phyloP scores from a whole-genome alignment of 2,329 filamentous ascomycete genomes.

The Aspergillus quadricinctus region DNA sequence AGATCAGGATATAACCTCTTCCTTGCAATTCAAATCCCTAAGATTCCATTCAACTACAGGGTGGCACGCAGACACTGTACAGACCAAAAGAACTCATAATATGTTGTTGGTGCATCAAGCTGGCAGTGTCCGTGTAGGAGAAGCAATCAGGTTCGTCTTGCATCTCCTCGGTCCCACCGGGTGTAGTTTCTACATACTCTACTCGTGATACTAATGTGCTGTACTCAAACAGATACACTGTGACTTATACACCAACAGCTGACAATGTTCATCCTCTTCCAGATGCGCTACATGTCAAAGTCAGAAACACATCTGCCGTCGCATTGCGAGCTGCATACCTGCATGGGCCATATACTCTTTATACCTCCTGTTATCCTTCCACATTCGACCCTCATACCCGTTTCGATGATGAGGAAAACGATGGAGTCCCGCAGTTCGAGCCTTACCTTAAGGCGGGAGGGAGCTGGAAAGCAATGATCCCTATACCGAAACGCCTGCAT shows the following conservation, averaged over 20 bases:
- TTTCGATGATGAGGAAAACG: conserved; percentile 62
- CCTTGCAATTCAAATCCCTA: conserved; percentile 13
- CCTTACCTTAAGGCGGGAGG: conserved; percentile 94
- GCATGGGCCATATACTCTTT: conserved; percentile 89
- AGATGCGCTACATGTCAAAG: conserved; percentile 71
- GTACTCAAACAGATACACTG: conserved; percentile 55
- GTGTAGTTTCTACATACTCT: not conserved
- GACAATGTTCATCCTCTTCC: conserved; percentile 90
- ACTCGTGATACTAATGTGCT: not conserved
- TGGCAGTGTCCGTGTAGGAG: conserved; percentile 88
- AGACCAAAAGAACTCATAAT: conserved; percentile 21
- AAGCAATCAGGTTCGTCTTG: conserved; percentile 73
- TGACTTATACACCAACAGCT: conserved; percentile 84
- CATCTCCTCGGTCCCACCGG: not conserved
- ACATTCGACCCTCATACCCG: conserved; percentile 79
- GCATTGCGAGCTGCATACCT: conserved; percentile 92
- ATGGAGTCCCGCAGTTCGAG: conserved; percentile 86
- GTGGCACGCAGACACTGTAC: conserved; percentile 26
- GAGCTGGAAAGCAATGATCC: conserved; percentile 73
- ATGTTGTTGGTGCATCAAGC: conserved; percentile 93
- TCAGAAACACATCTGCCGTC: conserved; percentile 88
- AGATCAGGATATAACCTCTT: conserved; percentile 21
- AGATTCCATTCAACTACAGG: conserved; percentile 32
- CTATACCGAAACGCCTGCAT: conserved; percentile 73
- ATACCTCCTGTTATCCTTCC: conserved; percentile 78